Evolutionary conservation across 768 basidiomycete genomes (phyloP), one percentile per base, ranked within the genome.

Genomic region (Dioszegia aurantiaca): DNA sequence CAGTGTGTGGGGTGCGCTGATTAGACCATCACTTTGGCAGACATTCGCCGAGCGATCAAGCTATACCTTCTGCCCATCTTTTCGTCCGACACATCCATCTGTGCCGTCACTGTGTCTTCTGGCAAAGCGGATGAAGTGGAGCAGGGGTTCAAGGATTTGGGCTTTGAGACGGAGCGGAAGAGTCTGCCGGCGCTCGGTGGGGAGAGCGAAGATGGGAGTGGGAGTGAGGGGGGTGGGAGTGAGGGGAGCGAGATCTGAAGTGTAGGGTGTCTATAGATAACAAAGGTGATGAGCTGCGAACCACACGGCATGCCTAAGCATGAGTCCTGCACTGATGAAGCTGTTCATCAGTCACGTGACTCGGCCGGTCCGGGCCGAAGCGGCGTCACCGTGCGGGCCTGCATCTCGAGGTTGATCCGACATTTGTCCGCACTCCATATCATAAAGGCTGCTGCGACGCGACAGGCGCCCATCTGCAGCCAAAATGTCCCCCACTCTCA

Each of bases 41-140:
- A 95, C 60, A 86, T 97, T 51, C 73, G 91, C 16, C 77, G 73
- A 5, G 82, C 83, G 4, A 80, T 98, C 58, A 77, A 81, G 63
- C 86, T 81, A 58, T 85, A 91, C 76, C 84, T 95, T 78, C 74
- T 92, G 28, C 90, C 93, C 0, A 78, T 98, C 45, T 98, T 99
- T 78, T 81, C 86, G 61, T 75, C 91, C 0, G 79, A 82, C 2
- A 82, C 85, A 0, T 90, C 90, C 10, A 82, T 89, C 28, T 88
- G 86, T 0, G 85, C 89, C 14, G 85, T 89, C 17, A 87, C 91
- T 23, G 89, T 89, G 19, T 84, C 90, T 5, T 87, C 90, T 21
- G 83, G 85, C 9, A 92, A 93, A 72, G 82, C 83, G 0, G 84
- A 86, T 21, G 83, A 86, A 60, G 85, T 93, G 53, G 81, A 80